Conservation (phyloP, 2,329 filamentous ascomycete species). For the Xylariaceae sp. region DNA sequence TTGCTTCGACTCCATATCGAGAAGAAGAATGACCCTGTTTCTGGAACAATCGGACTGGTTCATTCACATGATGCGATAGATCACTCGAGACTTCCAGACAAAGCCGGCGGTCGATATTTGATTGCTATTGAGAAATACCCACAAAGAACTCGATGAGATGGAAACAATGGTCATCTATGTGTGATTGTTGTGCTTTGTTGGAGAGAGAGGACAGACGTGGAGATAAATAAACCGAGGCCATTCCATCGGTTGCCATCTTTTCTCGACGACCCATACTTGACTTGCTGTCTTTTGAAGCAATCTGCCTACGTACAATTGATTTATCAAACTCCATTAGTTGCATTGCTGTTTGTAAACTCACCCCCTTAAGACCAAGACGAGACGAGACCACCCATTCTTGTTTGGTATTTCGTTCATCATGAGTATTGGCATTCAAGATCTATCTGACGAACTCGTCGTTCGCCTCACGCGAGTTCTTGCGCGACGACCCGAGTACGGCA, state of each 20-base stretch:
- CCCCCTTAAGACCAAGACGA: neutral
- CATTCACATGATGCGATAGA: neutral
- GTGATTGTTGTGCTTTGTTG: slow-evolving; percentile 13
- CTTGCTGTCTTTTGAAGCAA: neutral
- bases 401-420: slow-evolving; percentile 11
- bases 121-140: neutral
- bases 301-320: slow-evolving; percentile 10
- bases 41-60: slow-evolving; percentile 1
- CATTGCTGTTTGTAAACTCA: slow-evolving; percentile 6
- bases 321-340: slow-evolving; percentile 5
- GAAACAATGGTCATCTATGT: slow-evolving; percentile 14
- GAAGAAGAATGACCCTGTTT: slow-evolving; percentile 21
- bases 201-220: neutral
- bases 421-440: slow-evolving; percentile 26
- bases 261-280: neutral
- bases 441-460: slow-evolving; percentile 28
- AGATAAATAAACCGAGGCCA: slow-evolving; percentile 5
- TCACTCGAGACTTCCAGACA: slow-evolving; percentile 6
- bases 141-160: slow-evolving; percentile 16
- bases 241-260: neutral
- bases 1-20: slow-evolving; percentile 1
- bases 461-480: slow-evolving; percentile 36
- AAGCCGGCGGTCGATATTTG: slow-evolving; percentile 8
- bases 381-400: neutral
- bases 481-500: slow-evolving; percentile 33